phyloP scores from a whole-genome alignment of 192 early-diverging fungal genomes.

The Paraglomus occultum region DNA sequence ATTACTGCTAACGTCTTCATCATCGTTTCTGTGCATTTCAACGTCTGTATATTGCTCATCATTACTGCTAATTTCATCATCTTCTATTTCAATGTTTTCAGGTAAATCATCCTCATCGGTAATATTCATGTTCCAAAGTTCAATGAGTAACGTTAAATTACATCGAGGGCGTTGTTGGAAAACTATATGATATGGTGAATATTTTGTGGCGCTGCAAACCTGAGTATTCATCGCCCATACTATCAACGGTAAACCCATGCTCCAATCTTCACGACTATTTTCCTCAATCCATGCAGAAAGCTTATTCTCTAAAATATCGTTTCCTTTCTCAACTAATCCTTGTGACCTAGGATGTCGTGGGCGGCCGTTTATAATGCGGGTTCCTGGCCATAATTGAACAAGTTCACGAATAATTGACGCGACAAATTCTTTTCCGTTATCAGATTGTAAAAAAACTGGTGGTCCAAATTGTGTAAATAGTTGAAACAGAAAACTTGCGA shows the following conservation, averaged over 20 bases:
- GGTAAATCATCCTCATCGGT: too few relatives aligned
- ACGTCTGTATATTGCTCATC: too few relatives aligned
- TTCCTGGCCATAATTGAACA: neutral
- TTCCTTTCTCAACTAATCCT: neutral
- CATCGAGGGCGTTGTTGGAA: neutral
- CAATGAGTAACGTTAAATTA: too few relatives aligned
- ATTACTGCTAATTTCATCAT: too few relatives aligned
- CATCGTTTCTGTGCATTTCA: too few relatives aligned
- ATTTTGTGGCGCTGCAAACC: neutral
- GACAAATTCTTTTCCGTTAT: slow-evolving; percentile 4
- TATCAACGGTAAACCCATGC: neutral
- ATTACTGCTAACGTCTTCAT: too few relatives aligned
- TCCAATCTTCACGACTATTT: neutral
- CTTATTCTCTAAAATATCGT: slow-evolving; percentile 1
- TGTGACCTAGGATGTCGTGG: slow-evolving; percentile 5
- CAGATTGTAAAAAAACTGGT: slow-evolving; percentile 8
- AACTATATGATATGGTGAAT: neutral
- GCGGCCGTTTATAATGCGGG: slow-evolving; percentile 3
- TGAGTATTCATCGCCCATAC: slow-evolving; percentile 14
- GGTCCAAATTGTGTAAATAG: slow-evolving; percentile 5
- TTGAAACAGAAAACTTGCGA: slow-evolving; percentile 9
- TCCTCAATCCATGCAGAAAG: neutral
- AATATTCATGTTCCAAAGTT: too few relatives aligned
- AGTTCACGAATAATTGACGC: slow-evolving; percentile 7
- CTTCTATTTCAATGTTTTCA: too few relatives aligned